Evolutionary conservation across 1,139 yeast genomes (phyloP).

Genomic region (Lodderomyces margitis): DNA sequence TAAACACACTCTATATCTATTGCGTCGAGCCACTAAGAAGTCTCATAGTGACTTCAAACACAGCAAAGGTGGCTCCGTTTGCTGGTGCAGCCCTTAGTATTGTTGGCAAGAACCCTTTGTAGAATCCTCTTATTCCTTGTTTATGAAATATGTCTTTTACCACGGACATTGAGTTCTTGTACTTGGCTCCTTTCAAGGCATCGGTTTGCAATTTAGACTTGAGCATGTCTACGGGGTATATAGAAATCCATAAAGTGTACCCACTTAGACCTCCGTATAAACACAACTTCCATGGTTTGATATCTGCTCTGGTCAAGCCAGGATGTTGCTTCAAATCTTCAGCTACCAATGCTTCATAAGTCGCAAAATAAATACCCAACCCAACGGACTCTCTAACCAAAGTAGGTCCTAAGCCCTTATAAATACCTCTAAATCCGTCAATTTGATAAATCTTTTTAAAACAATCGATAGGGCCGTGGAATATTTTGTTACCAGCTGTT

Average conservation of each 20-base stretch:
- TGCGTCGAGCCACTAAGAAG: conserved; percentile 17
- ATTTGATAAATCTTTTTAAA: conserved; percentile 53
- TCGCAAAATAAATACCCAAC: conserved; percentile 82
- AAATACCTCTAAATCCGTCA: conserved; percentile 61
- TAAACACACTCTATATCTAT: background rate
- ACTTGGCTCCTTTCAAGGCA: conserved; percentile 49
- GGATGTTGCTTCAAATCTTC: conserved; percentile 45
- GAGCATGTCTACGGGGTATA: conserved; percentile 82
- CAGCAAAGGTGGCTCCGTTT: conserved; percentile 92
- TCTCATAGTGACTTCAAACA: conserved; percentile 86
- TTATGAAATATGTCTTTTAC: conserved; percentile 49
- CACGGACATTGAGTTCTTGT: conserved; percentile 54
- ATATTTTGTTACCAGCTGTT: conserved; percentile 46
- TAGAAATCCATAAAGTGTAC: conserved; percentile 75
- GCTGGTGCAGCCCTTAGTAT: conserved; percentile 95
- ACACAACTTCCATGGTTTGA: conserved; percentile 86
- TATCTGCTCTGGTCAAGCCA: conserved; percentile 54
- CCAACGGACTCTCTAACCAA: conserved; percentile 82
- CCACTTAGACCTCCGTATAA: conserved; percentile 84
- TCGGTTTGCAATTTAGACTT: conserved; percentile 89
- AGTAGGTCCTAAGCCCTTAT: conserved; percentile 79
- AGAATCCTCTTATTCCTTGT: conserved; percentile 72
- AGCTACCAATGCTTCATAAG: conserved; percentile 82
- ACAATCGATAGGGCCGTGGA: conserved; percentile 81
- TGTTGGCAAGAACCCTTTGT: conserved; percentile 87